phyloP scores from a whole-genome alignment of 768 basidiomycete species.

The Panaeolus cyanescens region DNA sequence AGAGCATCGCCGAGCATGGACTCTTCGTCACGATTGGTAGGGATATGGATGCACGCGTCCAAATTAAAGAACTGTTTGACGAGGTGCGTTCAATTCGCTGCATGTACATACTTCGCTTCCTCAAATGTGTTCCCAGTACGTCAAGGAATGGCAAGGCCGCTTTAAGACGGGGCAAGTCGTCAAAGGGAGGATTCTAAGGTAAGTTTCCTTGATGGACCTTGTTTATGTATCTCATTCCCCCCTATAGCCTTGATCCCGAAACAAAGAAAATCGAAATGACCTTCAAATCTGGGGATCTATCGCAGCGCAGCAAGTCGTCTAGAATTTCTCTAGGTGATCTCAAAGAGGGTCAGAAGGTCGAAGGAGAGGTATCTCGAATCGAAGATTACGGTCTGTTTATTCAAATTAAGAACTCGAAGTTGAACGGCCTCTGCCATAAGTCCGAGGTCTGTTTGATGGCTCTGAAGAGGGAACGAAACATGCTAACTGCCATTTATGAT shows the following conservation, averaged over 20 bases:
- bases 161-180: slow-evolving; percentile 85
- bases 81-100: slow-evolving; percentile 45
- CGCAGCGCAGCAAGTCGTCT: slow-evolving; percentile 34
- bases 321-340: slow-evolving; percentile 56
- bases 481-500: slow-evolving; percentile 1
- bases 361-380: slow-evolving; percentile 76
- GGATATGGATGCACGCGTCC: slow-evolving; percentile 86
- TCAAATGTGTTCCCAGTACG: slow-evolving; percentile 55
- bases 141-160: slow-evolving; percentile 92
- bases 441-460: slow-evolving; percentile 63
- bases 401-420: slow-evolving; percentile 79
- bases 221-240: background rate
- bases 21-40: slow-evolving; percentile 87
- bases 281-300: slow-evolving; percentile 68
- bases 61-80: slow-evolving; percentile 92
- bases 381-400: slow-evolving; percentile 95
- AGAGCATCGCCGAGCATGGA: slow-evolving; percentile 83
- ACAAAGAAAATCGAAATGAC: slow-evolving; percentile 90
- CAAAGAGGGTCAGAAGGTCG: slow-evolving; percentile 77
- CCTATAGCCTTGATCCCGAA: slow-evolving; percentile 62
- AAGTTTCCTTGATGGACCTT: slow-evolving; percentile 12
- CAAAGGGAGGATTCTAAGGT: slow-evolving; percentile 84
- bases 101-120: background rate
- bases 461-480: background rate
- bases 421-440: slow-evolving; percentile 93